These are phyloP conservation scores for Cladorrhinum samala DNA, from an alignment of 495 filamentous ascomycete genomes.

Conservation along the genomic window DNA sequence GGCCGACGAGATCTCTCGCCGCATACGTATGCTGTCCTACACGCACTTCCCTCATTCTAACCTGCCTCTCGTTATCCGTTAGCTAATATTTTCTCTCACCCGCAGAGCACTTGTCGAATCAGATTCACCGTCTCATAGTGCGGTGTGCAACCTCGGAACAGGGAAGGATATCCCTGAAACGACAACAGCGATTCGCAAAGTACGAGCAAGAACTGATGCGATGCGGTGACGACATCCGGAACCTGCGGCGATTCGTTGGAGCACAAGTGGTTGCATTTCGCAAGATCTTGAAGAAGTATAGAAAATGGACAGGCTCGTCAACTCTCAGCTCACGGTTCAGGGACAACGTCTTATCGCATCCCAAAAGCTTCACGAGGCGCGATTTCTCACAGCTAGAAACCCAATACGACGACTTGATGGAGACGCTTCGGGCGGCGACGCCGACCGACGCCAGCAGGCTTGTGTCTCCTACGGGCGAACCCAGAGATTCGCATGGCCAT, in stretches of 20 bases:
- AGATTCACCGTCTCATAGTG: constrained; percentile 43
- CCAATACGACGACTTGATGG: constrained; percentile 50
- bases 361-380: constrained; percentile 56
- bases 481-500: constrained; percentile 12
- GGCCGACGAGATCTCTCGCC: constrained; percentile 57
- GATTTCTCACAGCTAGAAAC: constrained; percentile 50
- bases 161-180: constrained; percentile 28
- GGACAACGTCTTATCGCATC: constrained; percentile 47
- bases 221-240: constrained; percentile 57
- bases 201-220: constrained; percentile 40
- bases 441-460: constrained; percentile 17
- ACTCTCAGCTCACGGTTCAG: constrained; percentile 53
- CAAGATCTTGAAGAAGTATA: constrained; percentile 74
- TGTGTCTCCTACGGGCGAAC: constrained; percentile 11
- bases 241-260: constrained; percentile 54
- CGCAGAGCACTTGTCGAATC: constrained; percentile 49
- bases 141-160: constrained; percentile 32
- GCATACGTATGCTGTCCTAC: constrained; percentile 46
- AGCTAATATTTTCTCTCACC: constrained; percentile 7
- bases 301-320: constrained; percentile 64
- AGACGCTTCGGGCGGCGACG: constrained; percentile 41
- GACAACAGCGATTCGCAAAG: constrained; percentile 41
- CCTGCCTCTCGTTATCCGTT: not conserved
- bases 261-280: constrained; percentile 61
- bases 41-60: too few relatives aligned